These are phyloP conservation scores for Aspergillus terreus DNA, from an alignment of 2,329 filamentous ascomycete species.

Conservation along the genomic window DNA sequence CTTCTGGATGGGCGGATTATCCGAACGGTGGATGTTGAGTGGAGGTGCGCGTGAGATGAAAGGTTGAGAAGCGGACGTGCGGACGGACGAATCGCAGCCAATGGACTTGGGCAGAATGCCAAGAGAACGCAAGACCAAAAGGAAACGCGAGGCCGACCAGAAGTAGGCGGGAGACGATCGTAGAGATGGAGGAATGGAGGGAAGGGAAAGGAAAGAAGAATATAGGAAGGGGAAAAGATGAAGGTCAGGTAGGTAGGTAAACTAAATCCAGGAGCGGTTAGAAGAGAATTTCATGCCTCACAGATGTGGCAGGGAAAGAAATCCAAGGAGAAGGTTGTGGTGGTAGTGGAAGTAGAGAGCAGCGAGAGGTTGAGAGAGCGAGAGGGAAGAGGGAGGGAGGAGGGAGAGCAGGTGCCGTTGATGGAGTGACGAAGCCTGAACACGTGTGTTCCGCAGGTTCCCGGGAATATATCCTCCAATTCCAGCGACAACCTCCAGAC, in stretches of 20 bases:
- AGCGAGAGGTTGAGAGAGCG: background rate
- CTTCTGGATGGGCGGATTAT: conserved; percentile 32
- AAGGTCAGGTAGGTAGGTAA: conserved; percentile 1
- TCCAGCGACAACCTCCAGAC: conserved; percentile 11
- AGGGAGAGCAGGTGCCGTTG: conserved; percentile 29
- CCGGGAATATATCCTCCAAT: too few relatives aligned
- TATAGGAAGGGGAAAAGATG: conserved; percentile 15
- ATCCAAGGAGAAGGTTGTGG: conserved; percentile 11
- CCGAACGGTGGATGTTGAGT: conserved; percentile 30
- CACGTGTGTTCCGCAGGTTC: conserved; percentile 29
- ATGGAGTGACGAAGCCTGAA: conserved; percentile 30
- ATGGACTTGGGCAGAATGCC: conserved; percentile 22
- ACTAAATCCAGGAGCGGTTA: conserved; percentile 12
- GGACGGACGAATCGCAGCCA: conserved; percentile 23
- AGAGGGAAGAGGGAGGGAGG: conserved; percentile 17
- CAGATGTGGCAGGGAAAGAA: conserved; percentile 14
- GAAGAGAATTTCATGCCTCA: conserved; percentile 14
- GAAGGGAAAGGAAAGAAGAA: conserved; percentile 13
- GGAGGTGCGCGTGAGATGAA: conserved; percentile 31
- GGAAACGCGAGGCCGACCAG: conserved; percentile 9
- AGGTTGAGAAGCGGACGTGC: conserved; percentile 26
- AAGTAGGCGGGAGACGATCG: background rate
- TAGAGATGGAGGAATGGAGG: conserved; percentile 2
- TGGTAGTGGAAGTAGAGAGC: conserved; percentile 2
- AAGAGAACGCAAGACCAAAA: conserved; percentile 20